Conservation (phyloP, 1,284 basidiomycete genomes). For the Moesziomyces sp. region DNA sequence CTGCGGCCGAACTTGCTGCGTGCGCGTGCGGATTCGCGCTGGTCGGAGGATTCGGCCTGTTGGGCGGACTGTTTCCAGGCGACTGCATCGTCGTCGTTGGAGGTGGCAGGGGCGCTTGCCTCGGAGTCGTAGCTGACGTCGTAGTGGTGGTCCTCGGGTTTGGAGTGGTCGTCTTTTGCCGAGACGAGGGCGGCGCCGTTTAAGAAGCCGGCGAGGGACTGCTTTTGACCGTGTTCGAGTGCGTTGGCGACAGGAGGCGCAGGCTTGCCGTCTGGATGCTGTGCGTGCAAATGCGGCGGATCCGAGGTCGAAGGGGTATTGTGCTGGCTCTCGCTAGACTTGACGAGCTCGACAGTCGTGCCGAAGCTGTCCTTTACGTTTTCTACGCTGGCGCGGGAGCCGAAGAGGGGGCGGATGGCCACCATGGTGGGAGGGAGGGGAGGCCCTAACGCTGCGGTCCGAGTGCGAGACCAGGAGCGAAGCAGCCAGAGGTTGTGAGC, state of each 20-base stretch:
- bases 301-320: background rate
- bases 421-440: slow-evolving; percentile 9
- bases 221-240: background rate
- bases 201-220: slow-evolving; percentile 26
- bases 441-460: background rate
- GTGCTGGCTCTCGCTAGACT: slow-evolving; percentile 31
- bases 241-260: background rate
- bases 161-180: slow-evolving; percentile 23
- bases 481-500: no score
- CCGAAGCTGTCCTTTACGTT: slow-evolving; percentile 42
- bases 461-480: no score
- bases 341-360: slow-evolving; percentile 24
- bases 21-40: slow-evolving; percentile 14
- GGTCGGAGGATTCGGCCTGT: slow-evolving; percentile 26
- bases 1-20: slow-evolving; percentile 18
- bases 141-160: slow-evolving; percentile 15
- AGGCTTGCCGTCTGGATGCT: background rate
- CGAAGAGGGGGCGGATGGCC: slow-evolving; percentile 38
- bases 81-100: slow-evolving; percentile 8
- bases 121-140: slow-evolving; percentile 3
- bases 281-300: background rate
- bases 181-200: slow-evolving; percentile 40
- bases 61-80: slow-evolving; percentile 27
- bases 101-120: background rate
- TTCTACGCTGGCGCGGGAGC: slow-evolving; percentile 30